These are phyloP conservation scores for Plasmodium falciparum DNA, from an alignment of 169 alveolate species.

Conservation along the genomic window DNA sequence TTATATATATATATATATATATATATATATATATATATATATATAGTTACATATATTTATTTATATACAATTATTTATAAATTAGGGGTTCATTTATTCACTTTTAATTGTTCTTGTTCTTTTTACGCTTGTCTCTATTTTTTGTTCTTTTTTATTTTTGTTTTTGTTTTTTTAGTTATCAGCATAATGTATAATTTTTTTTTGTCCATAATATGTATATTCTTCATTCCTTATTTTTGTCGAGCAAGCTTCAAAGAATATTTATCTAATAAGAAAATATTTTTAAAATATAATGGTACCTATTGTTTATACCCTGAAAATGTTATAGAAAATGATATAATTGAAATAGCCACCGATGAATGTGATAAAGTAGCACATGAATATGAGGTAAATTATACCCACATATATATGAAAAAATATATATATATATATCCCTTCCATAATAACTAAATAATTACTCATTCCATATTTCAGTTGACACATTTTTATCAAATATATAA, in stretches of 20 bases:
- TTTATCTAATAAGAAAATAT: conserved; percentile 28
- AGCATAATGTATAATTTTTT: conserved; percentile 25
- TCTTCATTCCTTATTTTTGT: conserved; percentile 14
- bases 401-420: no score
- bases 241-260: conserved; percentile 5
- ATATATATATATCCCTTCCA: background rate
- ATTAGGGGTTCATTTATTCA: background rate
- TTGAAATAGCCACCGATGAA: conserved; percentile 58
- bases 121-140: background rate
- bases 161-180: background rate
- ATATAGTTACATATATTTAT: no score
- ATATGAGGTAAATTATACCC: conserved; percentile 55
- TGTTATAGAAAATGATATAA: conserved; percentile 50
- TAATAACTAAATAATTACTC: no score
- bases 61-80: background rate
- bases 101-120: background rate
- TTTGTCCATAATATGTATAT: conserved; percentile 10
- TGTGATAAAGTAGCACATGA: conserved; percentile 65
- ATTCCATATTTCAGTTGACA: no score
- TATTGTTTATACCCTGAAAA: conserved; percentile 73
- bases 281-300: conserved; percentile 58
- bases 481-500: no score
- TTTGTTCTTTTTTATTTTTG: background rate
- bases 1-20: conserved; percentile 2
- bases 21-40: no score